Evolutionary conservation across 1,284 basidiomycete species (phyloP).

Genomic region (Ustilago esculenta): DNA sequence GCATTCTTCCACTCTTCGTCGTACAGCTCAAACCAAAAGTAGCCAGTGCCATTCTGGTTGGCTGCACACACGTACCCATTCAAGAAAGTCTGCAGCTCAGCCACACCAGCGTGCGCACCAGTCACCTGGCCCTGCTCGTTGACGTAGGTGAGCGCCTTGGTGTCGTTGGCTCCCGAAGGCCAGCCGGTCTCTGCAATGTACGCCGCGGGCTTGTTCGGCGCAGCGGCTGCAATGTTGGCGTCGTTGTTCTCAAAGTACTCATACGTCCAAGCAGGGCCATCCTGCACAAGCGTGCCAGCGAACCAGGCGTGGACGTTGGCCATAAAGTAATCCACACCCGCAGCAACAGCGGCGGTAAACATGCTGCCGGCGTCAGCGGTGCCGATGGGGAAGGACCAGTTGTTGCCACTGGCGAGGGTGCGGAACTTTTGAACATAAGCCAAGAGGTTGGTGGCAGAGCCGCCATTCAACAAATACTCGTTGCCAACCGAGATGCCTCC

Average conservation of each 20-base stretch:
- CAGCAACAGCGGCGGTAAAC: conserved; percentile 30
- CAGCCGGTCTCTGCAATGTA: conserved; percentile 48
- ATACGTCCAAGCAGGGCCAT: conserved; percentile 39
- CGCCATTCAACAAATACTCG: conserved; percentile 39
- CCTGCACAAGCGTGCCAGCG: conserved; percentile 26
- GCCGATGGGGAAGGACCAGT: conserved; percentile 32
- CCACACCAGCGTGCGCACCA: conserved; percentile 22
- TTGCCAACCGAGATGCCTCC: conserved; percentile 44
- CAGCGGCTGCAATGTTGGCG: conserved; percentile 18
- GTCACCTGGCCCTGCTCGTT: conserved; percentile 29
- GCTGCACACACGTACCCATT: conserved; percentile 33
- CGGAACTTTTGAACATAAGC: conserved; percentile 33
- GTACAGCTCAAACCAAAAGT: conserved; percentile 44
- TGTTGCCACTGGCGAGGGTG: conserved; percentile 18
- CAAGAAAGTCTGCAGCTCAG: conserved; percentile 39
- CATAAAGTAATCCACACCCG: conserved; percentile 44
- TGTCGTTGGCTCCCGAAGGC: conserved; percentile 34
- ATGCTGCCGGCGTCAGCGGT: conserved; percentile 44
- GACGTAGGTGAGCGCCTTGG: conserved; percentile 19
- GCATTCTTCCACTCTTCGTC: conserved; percentile 44
- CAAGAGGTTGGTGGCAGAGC: conserved; percentile 26
- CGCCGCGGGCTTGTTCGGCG: conserved; percentile 27
- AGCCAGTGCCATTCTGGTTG: conserved; percentile 36
- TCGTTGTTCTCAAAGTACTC: conserved; percentile 37
- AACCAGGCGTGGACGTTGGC: conserved; percentile 49